phyloP scores from a whole-genome alignment of 495 filamentous ascomycete genomes.

The Lineolata rhizophorae region DNA sequence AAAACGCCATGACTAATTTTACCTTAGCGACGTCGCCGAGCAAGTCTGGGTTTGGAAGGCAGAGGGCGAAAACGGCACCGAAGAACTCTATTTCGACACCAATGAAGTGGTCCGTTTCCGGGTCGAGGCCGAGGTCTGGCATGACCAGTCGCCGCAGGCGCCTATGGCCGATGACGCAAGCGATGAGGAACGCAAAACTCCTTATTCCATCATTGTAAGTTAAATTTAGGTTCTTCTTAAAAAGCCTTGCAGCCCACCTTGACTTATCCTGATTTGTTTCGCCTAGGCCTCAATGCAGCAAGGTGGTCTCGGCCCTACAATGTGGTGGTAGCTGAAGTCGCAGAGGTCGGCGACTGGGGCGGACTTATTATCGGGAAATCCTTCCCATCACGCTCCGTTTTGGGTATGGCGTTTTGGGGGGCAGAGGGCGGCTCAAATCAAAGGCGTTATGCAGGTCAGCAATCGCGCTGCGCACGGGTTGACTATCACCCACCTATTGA shows the following conservation, averaged over 20 bases:
- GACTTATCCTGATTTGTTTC: background rate
- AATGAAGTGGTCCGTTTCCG: constrained; percentile 71
- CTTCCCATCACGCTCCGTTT: no score
- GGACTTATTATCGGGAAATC: no score
- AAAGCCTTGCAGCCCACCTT: background rate
- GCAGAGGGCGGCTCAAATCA: no score
- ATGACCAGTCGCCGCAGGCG: constrained; percentile 58
- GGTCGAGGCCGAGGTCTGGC: constrained; percentile 67
- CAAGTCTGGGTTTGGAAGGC: constrained; percentile 63
- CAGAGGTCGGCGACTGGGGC: no score
- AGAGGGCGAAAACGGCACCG: constrained; percentile 37
- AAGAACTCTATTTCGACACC: constrained; percentile 60
- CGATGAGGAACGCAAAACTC: constrained; percentile 29
- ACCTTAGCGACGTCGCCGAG: constrained; percentile 39
- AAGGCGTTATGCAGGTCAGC: no score
- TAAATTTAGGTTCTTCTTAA: background rate
- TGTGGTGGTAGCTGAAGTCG: no score
- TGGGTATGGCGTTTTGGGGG: no score
- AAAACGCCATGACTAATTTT: constrained; percentile 2
- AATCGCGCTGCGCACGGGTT: no score
- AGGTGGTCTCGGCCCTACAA: constrained; percentile 7
- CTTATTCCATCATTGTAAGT: constrained; percentile 46
- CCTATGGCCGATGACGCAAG: constrained; percentile 30
- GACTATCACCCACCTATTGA: no score
- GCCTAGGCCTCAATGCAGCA: constrained; percentile 10